phyloP scores from a whole-genome alignment of 1,284 basidiomycete species.

The Mycosarcoma mackinlayi region DNA sequence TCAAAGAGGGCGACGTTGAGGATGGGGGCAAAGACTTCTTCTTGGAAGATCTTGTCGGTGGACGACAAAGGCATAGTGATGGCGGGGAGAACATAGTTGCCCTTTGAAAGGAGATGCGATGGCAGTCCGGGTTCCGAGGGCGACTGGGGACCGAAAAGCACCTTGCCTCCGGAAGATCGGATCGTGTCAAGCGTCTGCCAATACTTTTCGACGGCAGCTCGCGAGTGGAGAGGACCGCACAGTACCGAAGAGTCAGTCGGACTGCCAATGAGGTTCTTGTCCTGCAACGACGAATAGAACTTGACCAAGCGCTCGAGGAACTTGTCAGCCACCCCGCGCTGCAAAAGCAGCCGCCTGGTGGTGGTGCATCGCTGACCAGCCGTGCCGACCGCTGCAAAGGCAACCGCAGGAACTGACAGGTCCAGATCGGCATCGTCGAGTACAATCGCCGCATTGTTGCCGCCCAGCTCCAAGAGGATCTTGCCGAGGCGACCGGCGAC shows the following conservation, averaged over 20 bases:
- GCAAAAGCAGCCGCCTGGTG: constrained; percentile 87
- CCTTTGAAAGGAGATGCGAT: constrained; percentile 68
- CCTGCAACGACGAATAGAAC: constrained; percentile 75
- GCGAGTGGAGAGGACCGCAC: constrained; percentile 86
- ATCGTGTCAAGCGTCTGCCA: constrained; percentile 76
- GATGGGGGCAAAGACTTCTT: constrained; percentile 87
- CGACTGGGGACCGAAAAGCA: constrained; percentile 77
- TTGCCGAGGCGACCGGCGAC: constrained; percentile 86
- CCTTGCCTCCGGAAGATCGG: constrained; percentile 77
- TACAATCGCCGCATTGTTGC: constrained; percentile 92
- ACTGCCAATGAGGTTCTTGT: constrained; percentile 76
- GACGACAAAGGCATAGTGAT: constrained; percentile 77
- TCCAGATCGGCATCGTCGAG: constrained; percentile 91
- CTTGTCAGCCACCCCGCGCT: constrained; percentile 79
- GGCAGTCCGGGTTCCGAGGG: constrained; percentile 69
- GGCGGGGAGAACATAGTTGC: constrained; percentile 89
- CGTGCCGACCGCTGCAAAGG: constrained; percentile 94
- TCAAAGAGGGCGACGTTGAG: constrained; percentile 89
- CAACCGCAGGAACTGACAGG: constrained; percentile 85
- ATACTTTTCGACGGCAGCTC: constrained; percentile 77
- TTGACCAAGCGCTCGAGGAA: constrained; percentile 81
- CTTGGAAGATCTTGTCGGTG: constrained; percentile 77
- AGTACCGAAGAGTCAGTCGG: constrained; percentile 80
- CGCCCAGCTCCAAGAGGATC: constrained; percentile 88
- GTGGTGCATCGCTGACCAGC: constrained; percentile 95